Percentiles rank a stretch among this genome's conserved stretches.
Conservation (phyloP, 2,329 filamentous ascomycete genomes). For the Catunica adiposa region DNA sequence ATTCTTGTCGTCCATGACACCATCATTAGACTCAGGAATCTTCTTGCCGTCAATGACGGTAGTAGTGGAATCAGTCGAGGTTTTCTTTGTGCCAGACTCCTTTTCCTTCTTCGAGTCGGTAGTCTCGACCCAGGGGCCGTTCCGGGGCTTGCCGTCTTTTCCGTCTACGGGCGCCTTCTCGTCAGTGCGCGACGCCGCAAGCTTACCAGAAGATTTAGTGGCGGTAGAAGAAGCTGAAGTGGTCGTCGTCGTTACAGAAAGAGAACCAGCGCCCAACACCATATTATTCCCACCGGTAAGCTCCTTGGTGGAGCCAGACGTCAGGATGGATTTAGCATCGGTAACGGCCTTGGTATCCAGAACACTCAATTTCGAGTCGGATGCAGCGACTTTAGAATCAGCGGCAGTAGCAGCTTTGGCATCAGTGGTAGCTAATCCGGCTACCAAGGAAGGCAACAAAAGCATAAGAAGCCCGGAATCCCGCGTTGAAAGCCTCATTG, state of each 20-base stretch:
- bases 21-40: conserved; percentile 51
- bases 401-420: not conserved
- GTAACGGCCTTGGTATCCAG: conserved; percentile 9
- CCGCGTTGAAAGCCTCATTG: conserved; percentile 12
- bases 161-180: conserved; percentile 85
- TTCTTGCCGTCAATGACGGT: conserved; percentile 42
- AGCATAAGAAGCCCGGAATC: conserved; percentile 12
- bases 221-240: not conserved
- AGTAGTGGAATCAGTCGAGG: conserved; percentile 28
- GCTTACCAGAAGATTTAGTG: conserved; percentile 5
- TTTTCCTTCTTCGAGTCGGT: conserved; percentile 22
- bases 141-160: conserved; percentile 82
- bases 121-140: conserved; percentile 60
- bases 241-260: conserved; percentile 2
- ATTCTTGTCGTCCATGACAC: conserved; percentile 84
- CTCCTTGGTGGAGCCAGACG: conserved; percentile 27
- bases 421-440: conserved; percentile 9
- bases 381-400: conserved; percentile 1
- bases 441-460: conserved; percentile 13
- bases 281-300: conserved; percentile 19
- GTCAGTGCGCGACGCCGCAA: conserved; percentile 18
- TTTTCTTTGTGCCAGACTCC: conserved; percentile 21
- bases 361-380: not conserved
- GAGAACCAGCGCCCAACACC: not conserved
- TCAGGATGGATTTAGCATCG: conserved; percentile 23